Evolutionary conservation across 805 yeast genomes (phyloP).

Genomic region (Candida anglica): DNA sequence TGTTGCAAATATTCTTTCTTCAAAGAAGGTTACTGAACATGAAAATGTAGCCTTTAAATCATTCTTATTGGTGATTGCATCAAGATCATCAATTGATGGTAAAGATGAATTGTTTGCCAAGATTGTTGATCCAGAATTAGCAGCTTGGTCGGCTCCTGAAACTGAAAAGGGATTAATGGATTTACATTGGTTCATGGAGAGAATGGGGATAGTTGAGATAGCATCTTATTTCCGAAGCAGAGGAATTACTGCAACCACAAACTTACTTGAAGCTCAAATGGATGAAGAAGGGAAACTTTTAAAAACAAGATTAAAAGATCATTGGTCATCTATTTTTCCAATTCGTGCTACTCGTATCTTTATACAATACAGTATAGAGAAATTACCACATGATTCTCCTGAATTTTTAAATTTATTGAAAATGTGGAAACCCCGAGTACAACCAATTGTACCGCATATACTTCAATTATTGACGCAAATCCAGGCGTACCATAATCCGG

Average conservation of each 20-base stretch:
- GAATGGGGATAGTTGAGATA: slow-evolving; percentile 90
- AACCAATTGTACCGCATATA: slow-evolving; percentile 88
- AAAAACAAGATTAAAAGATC: slow-evolving; percentile 75
- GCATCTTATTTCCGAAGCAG: slow-evolving; percentile 85
- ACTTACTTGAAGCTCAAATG: slow-evolving; percentile 74
- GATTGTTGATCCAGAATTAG: slow-evolving; percentile 89
- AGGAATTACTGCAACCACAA: slow-evolving; percentile 72
- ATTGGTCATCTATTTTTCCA: slow-evolving; percentile 93
- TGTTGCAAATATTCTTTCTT: slow-evolving; percentile 63
- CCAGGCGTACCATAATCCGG: slow-evolving; percentile 92
- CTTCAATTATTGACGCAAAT: slow-evolving; percentile 84
- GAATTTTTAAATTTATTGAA: slow-evolving; percentile 67
- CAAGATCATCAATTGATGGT: slow-evolving; percentile 70
- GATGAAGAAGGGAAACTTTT: slow-evolving; percentile 82
- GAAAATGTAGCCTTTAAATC: slow-evolving; percentile 94
- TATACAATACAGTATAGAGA: slow-evolving; percentile 92
- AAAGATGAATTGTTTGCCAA: slow-evolving; percentile 76
- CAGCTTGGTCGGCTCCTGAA: slow-evolving; percentile 88
- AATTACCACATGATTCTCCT: slow-evolving; percentile 71
- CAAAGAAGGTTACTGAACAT: slow-evolving; percentile 75
- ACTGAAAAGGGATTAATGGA: slow-evolving; percentile 88
- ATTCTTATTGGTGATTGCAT: slow-evolving; percentile 85
- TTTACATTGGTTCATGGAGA: slow-evolving; percentile 97
- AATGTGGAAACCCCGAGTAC: slow-evolving; percentile 91
- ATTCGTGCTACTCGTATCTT: slow-evolving; percentile 93